phyloP scores from a whole-genome alignment of 306 rosid genomes.

The Gastrolobium bilobum region DNA sequence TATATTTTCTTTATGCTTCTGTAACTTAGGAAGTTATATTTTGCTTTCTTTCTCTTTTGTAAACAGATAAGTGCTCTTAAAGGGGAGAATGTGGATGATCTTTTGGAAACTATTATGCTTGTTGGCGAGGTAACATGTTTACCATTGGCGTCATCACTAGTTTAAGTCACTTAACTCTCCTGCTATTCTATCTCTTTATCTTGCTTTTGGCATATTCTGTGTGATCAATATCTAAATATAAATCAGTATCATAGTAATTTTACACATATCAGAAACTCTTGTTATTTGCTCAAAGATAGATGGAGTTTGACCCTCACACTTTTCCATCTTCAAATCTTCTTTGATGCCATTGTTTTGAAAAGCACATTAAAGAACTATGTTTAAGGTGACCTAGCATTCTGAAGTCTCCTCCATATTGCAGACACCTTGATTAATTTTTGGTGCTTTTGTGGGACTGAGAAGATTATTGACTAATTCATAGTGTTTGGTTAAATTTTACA shows the following conservation, averaged over 20 bases:
- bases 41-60: constrained; percentile 39
- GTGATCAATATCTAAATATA: constrained; percentile 27
- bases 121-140: constrained; percentile 86
- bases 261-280: background rate
- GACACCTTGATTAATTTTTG: constrained; percentile 34
- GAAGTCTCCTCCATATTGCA: constrained; percentile 8
- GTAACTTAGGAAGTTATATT: constrained; percentile 41
- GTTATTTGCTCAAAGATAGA: background rate
- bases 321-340: constrained; percentile 6
- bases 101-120: constrained; percentile 94
- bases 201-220: constrained; percentile 13
- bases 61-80: constrained; percentile 94
- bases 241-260: background rate
- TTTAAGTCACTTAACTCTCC: constrained; percentile 22
- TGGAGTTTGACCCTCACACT: constrained; percentile 17
- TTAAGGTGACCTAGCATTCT: constrained; percentile 5
- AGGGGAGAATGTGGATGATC: constrained; percentile 87
- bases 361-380: background rate
- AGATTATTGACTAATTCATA: constrained; percentile 31
- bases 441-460: constrained; percentile 24
- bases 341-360: background rate
- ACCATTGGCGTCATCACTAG: constrained; percentile 20
- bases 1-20: constrained; percentile 43
- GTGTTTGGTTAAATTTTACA: constrained; percentile 30
- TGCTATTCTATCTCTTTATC: constrained; percentile 22